Percentiles rank a stretch among this genome's conserved stretches.
These are phyloP conservation scores for Coemansia sp. DNA, from an alignment of 192 early-diverging fungal genomes.

Conservation along the genomic window DNA sequence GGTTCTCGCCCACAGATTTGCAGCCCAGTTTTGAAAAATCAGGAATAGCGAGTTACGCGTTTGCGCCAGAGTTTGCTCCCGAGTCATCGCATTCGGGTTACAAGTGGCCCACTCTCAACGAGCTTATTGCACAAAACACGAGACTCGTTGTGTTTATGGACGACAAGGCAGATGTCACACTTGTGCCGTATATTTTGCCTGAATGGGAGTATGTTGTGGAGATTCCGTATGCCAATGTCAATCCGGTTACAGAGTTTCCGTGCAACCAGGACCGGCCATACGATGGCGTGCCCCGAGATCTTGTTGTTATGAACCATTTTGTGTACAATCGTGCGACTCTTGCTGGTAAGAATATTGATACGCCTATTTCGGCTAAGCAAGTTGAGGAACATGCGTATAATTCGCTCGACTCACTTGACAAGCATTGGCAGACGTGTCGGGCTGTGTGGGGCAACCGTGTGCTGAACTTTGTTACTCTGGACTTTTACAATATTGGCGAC, in stretches of 20 bases:
- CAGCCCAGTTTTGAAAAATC: slow-evolving; percentile 54
- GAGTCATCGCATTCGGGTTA: slow-evolving; percentile 15
- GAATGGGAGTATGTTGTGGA: slow-evolving; percentile 51
- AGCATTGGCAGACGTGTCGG: slow-evolving; percentile 30
- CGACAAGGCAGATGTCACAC: slow-evolving; percentile 56
- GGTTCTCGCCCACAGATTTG: slow-evolving; percentile 51
- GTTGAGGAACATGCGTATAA: slow-evolving; percentile 35
- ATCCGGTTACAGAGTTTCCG: slow-evolving; percentile 30
- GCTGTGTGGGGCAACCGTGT: slow-evolving; percentile 25
- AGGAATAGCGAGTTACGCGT: slow-evolving; percentile 50
- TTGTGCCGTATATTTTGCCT: slow-evolving; percentile 51
- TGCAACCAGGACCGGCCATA: slow-evolving; percentile 45
- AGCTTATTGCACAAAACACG: slow-evolving; percentile 63
- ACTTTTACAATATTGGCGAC: slow-evolving; percentile 44
- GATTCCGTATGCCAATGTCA: slow-evolving; percentile 38
- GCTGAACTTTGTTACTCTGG: slow-evolving; percentile 44
- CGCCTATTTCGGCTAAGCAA: slow-evolving; percentile 18
- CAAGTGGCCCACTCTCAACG: slow-evolving; percentile 66
- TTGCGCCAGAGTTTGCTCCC: slow-evolving; percentile 21
- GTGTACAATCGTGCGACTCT: slow-evolving; percentile 35
- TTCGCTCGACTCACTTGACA: slow-evolving; percentile 17
- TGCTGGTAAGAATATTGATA: slow-evolving; percentile 30
- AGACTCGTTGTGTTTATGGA: slow-evolving; percentile 67
- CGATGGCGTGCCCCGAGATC: slow-evolving; percentile 29
- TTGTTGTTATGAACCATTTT: slow-evolving; percentile 52